A percentile compares a stretch with the other conserved stretches of the same genome.
phyloP scores from a whole-genome alignment of 768 basidiomycete genomes.

The Heimioporus sp. region DNA sequence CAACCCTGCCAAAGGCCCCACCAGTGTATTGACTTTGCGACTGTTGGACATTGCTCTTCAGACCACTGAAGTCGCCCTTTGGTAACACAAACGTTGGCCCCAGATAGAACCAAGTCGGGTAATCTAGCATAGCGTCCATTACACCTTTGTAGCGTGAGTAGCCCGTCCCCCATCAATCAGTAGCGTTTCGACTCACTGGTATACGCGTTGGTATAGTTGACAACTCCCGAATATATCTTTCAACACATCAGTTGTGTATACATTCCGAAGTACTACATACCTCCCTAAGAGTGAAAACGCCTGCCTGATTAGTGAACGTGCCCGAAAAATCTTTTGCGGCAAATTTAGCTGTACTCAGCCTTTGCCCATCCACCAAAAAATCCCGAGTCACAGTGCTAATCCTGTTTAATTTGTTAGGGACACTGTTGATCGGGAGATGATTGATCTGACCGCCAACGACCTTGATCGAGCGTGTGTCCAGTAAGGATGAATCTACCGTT shows the following conservation, averaged over 20 bases:
- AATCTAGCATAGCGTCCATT: constrained; percentile 46
- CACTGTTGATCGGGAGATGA: no score
- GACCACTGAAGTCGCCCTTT: constrained; percentile 31
- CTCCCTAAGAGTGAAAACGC: constrained; percentile 57
- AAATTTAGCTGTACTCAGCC: constrained; percentile 62
- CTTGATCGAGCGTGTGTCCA: no score
- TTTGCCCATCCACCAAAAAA: constrained; percentile 52
- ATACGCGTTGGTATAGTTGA: constrained; percentile 38
- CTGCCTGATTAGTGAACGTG: constrained; percentile 45
- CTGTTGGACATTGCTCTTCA: constrained; percentile 25
- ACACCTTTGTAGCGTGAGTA: constrained; percentile 31
- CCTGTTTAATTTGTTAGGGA: no score
- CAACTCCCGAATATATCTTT: constrained; percentile 42
- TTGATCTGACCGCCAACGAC: no score
- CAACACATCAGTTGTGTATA: constrained; percentile 11
- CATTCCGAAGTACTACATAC: constrained; percentile 24
- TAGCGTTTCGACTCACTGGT: constrained; percentile 33
- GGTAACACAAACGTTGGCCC: constrained; percentile 38
- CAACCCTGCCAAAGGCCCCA: constrained; percentile 40
- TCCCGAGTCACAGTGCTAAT: constrained; percentile 43
- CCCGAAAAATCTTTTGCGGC: constrained; percentile 55
- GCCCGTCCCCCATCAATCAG: not conserved
- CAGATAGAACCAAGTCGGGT: constrained; percentile 47
- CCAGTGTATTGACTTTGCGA: constrained; percentile 39
- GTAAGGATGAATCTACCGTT: no score